Conservation (phyloP, 2,329 filamentous ascomycete genomes). For the Tolypocladium ovalisporum region DNA sequence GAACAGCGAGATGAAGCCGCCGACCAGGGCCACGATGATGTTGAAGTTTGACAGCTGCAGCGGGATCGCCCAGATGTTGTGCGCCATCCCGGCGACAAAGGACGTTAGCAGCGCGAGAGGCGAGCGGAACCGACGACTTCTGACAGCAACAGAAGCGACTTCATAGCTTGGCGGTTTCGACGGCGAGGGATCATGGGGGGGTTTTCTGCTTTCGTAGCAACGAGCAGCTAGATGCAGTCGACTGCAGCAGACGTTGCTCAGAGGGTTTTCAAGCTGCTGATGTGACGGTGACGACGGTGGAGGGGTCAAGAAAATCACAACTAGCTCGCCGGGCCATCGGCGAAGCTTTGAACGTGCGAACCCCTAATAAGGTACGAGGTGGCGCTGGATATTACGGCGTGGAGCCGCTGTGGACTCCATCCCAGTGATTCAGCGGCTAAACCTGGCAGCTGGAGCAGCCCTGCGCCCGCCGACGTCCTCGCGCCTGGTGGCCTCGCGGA, state of each 20-base stretch:
- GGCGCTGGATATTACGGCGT: neutral
- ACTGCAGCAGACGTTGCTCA: neutral
- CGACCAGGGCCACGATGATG: conserved; percentile 67
- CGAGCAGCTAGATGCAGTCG: neutral
- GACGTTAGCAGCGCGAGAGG: conserved; percentile 10
- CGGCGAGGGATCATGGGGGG: neutral
- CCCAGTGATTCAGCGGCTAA: neutral
- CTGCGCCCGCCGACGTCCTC: neutral
- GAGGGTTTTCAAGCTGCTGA: neutral
- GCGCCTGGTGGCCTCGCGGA: neutral
- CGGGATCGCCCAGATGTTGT: conserved; percentile 20
- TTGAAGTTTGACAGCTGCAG: conserved; percentile 69
- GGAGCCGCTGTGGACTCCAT: neutral
- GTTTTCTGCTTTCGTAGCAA: neutral
- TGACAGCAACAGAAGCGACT: conserved; percentile 1
- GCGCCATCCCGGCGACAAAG: conserved; percentile 9
- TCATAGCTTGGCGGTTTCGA: conserved; percentile 2
- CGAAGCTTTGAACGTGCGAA: neutral
- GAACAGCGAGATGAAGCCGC: conserved; percentile 84
- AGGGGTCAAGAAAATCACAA: neutral
- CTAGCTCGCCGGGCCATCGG: neutral
- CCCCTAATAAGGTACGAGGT: neutral
- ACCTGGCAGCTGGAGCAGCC: neutral
- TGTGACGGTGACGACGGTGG: neutral
- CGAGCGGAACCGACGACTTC: neutral